Percentiles rank a stretch among this genome's conserved stretches.
phyloP scores from a whole-genome alignment of 2,329 filamentous ascomycete genomes.

The Lecanoromycetidae sp. region DNA sequence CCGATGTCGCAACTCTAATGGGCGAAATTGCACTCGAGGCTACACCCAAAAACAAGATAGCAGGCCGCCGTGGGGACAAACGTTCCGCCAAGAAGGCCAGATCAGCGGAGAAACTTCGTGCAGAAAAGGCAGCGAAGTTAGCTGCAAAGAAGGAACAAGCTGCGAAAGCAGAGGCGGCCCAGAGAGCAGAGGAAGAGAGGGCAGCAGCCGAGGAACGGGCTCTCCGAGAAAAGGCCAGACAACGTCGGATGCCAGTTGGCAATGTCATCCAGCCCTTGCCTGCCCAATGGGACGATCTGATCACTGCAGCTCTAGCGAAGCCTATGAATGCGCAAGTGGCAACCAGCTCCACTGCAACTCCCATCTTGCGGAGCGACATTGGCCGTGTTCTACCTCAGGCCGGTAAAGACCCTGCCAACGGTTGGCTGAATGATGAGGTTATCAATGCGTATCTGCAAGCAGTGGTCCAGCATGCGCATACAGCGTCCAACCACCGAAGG shows the following conservation, averaged over 20 bases:
- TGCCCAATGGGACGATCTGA: constrained; percentile 15
- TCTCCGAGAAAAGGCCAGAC: constrained; percentile 2
- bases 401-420: constrained; percentile 12
- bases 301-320: constrained; percentile 11
- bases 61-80: background rate
- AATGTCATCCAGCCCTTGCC: constrained; percentile 18
- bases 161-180: constrained; percentile 1
- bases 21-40: no score
- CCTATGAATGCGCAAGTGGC: constrained; percentile 11
- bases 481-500: background rate
- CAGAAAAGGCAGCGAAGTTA: constrained; percentile 9
- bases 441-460: constrained; percentile 19
- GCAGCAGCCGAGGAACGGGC: constrained; percentile 9
- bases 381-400: constrained; percentile 17
- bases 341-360: constrained; percentile 12
- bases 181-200: constrained; percentile 1
- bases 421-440: constrained; percentile 22
- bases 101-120: background rate
- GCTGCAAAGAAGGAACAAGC: constrained; percentile 8
- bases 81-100: constrained; percentile 4
- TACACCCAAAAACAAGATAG: no score
- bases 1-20: no score
- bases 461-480: constrained; percentile 18
- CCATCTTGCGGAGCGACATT: constrained; percentile 17
- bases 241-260: constrained; percentile 9